Conservation (phyloP, 2,329 filamentous ascomycete genomes). For the Sclerotinia nivalis region DNA sequence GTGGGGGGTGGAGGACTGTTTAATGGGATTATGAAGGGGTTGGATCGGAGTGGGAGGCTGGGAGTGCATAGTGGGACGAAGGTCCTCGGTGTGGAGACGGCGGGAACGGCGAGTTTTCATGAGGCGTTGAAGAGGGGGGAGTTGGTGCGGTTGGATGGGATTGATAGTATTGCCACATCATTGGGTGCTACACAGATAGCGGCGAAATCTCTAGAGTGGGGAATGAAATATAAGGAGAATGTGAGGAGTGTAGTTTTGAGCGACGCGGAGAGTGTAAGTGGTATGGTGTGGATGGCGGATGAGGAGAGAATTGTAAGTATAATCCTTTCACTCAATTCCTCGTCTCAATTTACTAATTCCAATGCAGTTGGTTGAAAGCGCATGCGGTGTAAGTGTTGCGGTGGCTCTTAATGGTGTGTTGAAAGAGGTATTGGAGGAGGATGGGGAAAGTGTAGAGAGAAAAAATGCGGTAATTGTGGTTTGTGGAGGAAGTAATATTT, state of each 20-base stretch:
- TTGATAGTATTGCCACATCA: slow-evolving; percentile 74
- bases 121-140: slow-evolving; percentile 28
- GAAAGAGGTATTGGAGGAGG: slow-evolving; percentile 61
- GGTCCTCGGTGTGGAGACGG: neutral
- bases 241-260: slow-evolving; percentile 64
- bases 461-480: slow-evolving; percentile 82
- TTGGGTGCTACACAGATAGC: slow-evolving; percentile 75
- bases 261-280: slow-evolving; percentile 78
- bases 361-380: slow-evolving; percentile 67
- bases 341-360: neutral
- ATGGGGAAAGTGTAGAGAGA: slow-evolving; percentile 74
- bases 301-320: slow-evolving; percentile 63
- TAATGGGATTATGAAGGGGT: slow-evolving; percentile 71
- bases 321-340: too few species aligned
- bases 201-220: slow-evolving; percentile 66
- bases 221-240: slow-evolving; percentile 45
- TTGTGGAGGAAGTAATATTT: slow-evolving; percentile 75
- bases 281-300: slow-evolving; percentile 74
- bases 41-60: slow-evolving; percentile 35
- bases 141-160: slow-evolving; percentile 65
- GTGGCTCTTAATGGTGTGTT: slow-evolving; percentile 64
- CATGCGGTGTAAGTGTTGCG: slow-evolving; percentile 80
- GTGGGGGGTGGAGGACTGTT: slow-evolving; percentile 82
- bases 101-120: slow-evolving; percentile 5
- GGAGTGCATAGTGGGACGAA: neutral